Percentiles rank a stretch among this genome's conserved stretches.
phyloP scores from a whole-genome alignment of 2,329 filamentous ascomycete genomes.

The Intubia oerlemansii region DNA sequence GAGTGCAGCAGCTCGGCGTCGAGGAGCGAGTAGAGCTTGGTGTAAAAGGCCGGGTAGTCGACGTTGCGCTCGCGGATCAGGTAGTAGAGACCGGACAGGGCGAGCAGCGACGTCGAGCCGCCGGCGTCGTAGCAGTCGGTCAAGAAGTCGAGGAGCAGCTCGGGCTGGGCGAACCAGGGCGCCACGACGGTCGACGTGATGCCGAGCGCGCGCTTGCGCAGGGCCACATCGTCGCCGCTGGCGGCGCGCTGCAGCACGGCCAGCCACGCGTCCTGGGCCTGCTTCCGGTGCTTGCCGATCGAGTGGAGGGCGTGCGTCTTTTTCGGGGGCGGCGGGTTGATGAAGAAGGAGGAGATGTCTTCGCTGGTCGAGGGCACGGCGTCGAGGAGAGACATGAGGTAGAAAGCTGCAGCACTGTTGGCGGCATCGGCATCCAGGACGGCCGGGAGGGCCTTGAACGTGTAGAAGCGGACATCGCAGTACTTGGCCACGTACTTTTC shows the following conservation, averaged over 20 bases:
- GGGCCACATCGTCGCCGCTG: conserved; percentile 32
- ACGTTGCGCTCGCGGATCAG: conserved; percentile 85
- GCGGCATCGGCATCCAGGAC: conserved; percentile 9
- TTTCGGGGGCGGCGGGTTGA: conserved; percentile 36
- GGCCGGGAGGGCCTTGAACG: conserved; percentile 41
- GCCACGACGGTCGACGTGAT: conserved; percentile 59
- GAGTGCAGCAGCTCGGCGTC: conserved; percentile 77
- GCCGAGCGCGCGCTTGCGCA: conserved; percentile 59
- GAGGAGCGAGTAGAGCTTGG: conserved; percentile 81
- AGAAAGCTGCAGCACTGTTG: conserved; percentile 21
- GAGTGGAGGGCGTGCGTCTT: conserved; percentile 45
- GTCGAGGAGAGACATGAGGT: conserved; percentile 45
- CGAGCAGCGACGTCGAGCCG: conserved; percentile 69
- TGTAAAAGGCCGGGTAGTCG: conserved; percentile 87
- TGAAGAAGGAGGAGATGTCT: conserved; percentile 48
- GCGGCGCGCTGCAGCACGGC: conserved; percentile 48
- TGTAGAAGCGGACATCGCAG: conserved; percentile 70
- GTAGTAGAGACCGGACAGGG: conserved; percentile 84
- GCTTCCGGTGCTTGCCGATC: conserved; percentile 49
- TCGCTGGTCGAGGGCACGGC: conserved; percentile 45
- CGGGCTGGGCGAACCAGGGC: conserved; percentile 75
- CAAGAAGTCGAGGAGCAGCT: conserved; percentile 85
- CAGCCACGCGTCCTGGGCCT: conserved; percentile 74
- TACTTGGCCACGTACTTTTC: conserved; percentile 60
- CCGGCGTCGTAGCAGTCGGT: conserved; percentile 84